Evolutionary conservation across 2,329 filamentous ascomycete genomes (phyloP).

Genomic region (Epichloe gansuensis): DNA sequence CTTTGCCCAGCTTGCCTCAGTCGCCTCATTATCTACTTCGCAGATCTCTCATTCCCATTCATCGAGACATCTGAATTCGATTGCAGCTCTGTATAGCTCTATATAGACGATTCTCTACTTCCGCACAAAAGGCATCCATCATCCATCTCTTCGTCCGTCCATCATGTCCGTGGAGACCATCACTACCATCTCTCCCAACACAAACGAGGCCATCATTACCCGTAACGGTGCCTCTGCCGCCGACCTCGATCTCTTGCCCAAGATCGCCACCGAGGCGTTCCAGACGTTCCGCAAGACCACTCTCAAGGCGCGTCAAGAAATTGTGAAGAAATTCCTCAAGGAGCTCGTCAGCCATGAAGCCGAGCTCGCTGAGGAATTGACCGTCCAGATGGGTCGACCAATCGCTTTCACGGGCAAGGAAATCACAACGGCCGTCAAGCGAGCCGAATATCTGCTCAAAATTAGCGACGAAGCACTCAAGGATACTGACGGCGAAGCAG

Average conservation of each 20-base stretch:
- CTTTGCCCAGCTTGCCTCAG: not conserved
- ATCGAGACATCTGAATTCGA: not conserved
- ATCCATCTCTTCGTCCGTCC: constrained; percentile 1
- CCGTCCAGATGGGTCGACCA: constrained; percentile 88
- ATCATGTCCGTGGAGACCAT: constrained; percentile 52
- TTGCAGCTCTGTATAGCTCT: not conserved
- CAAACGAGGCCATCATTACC: constrained; percentile 71
- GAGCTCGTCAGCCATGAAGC: constrained; percentile 59
- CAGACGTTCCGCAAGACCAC: constrained; percentile 61
- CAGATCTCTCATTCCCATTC: not conserved
- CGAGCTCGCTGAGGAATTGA: constrained; percentile 72
- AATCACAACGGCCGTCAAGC: constrained; percentile 70
- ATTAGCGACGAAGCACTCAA: constrained; percentile 67
- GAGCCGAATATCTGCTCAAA: constrained; percentile 74
- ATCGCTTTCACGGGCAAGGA: constrained; percentile 79
- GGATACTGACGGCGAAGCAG: constrained; percentile 68
- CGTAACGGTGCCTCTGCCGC: constrained; percentile 59
- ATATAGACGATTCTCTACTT: not conserved
- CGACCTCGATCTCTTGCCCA: constrained; percentile 61
- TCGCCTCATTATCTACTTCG: not conserved
- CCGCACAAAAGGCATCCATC: not conserved
- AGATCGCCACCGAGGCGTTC: constrained; percentile 62
- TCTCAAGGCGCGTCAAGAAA: constrained; percentile 62
- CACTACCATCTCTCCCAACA: constrained; percentile 79
- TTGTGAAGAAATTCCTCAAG: constrained; percentile 68